Evolutionary conservation across 2,329 filamentous ascomycete genomes (phyloP).

Genomic region (Colletotrichum sublineola): DNA sequence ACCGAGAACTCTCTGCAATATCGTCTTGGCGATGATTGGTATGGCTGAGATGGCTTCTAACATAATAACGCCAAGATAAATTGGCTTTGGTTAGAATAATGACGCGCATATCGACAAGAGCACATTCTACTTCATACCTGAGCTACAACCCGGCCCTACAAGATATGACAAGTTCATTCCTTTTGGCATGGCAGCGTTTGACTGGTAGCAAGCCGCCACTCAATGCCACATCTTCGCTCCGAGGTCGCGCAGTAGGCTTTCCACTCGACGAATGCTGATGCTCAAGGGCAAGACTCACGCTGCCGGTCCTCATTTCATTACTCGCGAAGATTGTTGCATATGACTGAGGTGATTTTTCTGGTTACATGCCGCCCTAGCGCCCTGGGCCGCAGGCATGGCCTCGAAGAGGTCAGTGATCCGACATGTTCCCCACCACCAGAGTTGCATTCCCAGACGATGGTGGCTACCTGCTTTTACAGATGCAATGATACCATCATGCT

Average conservation of each 20-base stretch:
- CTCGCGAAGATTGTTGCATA: constrained; percentile 14
- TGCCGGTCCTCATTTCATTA: constrained; percentile 11
- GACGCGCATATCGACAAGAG: constrained; percentile 1
- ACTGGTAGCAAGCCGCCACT: background rate
- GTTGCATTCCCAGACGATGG: background rate
- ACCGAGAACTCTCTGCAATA: constrained; percentile 5
- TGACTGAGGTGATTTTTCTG: constrained; percentile 27
- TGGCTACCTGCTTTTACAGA: background rate
- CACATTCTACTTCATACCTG: background rate
- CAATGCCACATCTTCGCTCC: constrained; percentile 16
- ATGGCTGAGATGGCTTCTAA: constrained; percentile 15
- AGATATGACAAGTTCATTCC: background rate
- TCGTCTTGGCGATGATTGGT: constrained; percentile 14
- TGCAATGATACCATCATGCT: constrained; percentile 11
- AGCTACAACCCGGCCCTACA: background rate
- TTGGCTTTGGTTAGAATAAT: background rate
- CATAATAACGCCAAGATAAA: background rate
- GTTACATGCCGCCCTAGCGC: constrained; percentile 38
- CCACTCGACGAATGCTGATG: constrained; percentile 14
- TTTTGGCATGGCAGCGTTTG: background rate
- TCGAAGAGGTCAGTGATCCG: constrained; percentile 33
- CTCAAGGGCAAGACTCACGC: background rate
- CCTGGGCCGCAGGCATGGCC: constrained; percentile 29
- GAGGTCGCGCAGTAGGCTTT: constrained; percentile 7
- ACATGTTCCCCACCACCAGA: constrained; percentile 23